Base-by-base conservation (phyloP, 176 grass and related monocot species). In the Raddia guianensis region DNA sequence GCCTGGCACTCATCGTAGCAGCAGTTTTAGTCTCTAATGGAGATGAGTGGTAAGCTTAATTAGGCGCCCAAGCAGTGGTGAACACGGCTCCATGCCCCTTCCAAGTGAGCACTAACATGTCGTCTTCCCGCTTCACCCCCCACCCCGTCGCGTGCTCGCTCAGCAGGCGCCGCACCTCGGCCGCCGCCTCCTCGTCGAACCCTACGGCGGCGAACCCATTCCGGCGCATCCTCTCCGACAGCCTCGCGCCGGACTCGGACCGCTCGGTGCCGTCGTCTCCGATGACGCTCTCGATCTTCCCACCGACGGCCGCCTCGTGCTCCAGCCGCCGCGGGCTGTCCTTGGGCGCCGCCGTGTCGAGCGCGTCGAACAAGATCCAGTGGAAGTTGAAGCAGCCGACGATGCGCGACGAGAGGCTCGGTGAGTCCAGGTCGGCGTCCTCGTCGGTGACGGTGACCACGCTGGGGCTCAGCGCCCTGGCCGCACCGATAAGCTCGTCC, bases 351-450 rank as follows among this genome's bases (percentile, higher is more conserved):
- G 87, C 87, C 43, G 90, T 95, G 72, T 98, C 95, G 33, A 98
- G 86, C 11, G 95, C 90, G 83, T 98, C 95, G 49, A 92, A 93
- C 13, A 93, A 84, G 83, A 98, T 95, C 95, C 95, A 98, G 54
- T 95, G 78, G 73, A 95, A 98, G 56, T 91, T 85, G 77, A 98
- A 93, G 84, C 85, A 98, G 13, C 87, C 95, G 3, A 43, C 74
- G 52, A 49, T 91, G 74, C 56, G 91, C 71, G 87, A 76, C 67
- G 77, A 66, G n/a, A 73, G 92, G 87, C 72, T 91, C 88, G 83
- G 82, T 49, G 87, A 85, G 82, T 81, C 87, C 72, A 98, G 88
- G 74, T 98, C 95, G 1, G 92, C 92, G 87, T 98, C 92, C 80
- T 98, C 95, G 65, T 98, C 95, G 37, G 91, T 86, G 6, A 98